These are phyloP conservation scores for Candida boleticola DNA, from an alignment of 805 yeast genomes.

Conservation along the genomic window DNA sequence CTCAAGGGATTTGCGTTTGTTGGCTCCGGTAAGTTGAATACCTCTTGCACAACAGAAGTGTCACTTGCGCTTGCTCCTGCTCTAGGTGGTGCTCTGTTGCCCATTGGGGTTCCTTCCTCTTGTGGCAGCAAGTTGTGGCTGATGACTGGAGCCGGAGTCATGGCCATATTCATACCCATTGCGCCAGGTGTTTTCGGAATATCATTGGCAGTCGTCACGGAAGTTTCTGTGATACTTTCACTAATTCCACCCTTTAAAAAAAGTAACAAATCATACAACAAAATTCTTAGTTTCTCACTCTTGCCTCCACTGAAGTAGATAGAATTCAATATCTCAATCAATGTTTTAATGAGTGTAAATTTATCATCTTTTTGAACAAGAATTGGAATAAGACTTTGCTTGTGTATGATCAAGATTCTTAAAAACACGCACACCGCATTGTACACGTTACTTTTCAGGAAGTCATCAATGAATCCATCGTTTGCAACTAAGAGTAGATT, in stretches of 20 bases:
- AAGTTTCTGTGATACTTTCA: conserved; percentile 11
- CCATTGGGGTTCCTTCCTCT: background rate
- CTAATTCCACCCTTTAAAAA: conserved; percentile 46
- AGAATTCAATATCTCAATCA: conserved; percentile 46
- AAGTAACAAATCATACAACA: conserved; percentile 57
- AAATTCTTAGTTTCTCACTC: conserved; percentile 49
- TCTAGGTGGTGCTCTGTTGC: background rate
- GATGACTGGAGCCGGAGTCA: background rate
- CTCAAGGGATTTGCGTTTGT: conserved; percentile 19
- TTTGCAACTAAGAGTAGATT: conserved; percentile 17
- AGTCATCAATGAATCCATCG: conserved; percentile 1
- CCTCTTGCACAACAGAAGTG: conserved; percentile 4
- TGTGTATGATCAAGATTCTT: conserved; percentile 58
- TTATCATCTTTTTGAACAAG: conserved; percentile 39
- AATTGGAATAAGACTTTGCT: conserved; percentile 46
- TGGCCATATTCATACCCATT: background rate
- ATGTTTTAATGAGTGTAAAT: conserved; percentile 45
- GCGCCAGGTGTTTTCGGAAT: background rate
- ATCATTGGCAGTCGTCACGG: background rate
- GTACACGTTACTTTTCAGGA: conserved; percentile 10
- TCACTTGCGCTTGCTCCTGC: background rate
- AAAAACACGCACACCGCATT: conserved; percentile 47
- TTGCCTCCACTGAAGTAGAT: conserved; percentile 30
- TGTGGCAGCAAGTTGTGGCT: background rate
- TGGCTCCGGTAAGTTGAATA: conserved; percentile 32